Evolutionary conservation across 345 rosid species (phyloP).

Genomic region (Microcos paniculata): DNA sequence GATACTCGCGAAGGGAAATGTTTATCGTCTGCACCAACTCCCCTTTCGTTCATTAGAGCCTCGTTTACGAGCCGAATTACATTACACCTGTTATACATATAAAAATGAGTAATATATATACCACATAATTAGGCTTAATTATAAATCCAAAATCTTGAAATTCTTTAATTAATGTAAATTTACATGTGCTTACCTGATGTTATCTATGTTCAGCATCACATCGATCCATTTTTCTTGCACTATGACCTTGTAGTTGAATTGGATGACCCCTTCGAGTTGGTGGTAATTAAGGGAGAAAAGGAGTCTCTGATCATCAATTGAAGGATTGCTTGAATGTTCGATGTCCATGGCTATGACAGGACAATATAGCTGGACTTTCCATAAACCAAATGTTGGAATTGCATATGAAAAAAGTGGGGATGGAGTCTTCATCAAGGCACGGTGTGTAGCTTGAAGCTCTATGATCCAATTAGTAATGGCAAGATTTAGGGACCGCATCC

Average conservation of each 20-base stretch:
- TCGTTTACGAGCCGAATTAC: slow-evolving; percentile 51
- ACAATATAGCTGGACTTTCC: slow-evolving; percentile 86
- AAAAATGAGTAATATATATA: not conserved
- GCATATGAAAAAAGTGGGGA: slow-evolving; percentile 78
- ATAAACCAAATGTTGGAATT: slow-evolving; percentile 57
- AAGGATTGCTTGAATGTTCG: slow-evolving; percentile 46
- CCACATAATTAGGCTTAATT: not conserved
- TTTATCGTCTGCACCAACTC: slow-evolving; percentile 67
- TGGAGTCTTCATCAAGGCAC: slow-evolving; percentile 44
- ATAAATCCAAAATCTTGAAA: not conserved
- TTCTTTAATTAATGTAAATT: not conserved
- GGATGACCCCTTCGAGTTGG: slow-evolving; percentile 86
- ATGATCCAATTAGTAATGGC: slow-evolving; percentile 78
- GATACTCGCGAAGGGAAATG: slow-evolving; percentile 84
- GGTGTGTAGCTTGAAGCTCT: slow-evolving; percentile 42
- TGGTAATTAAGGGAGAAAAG: slow-evolving; percentile 78
- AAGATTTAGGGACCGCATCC: slow-evolving; percentile 87
- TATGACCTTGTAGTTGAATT: slow-evolving; percentile 56
- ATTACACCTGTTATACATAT: slow-evolving; percentile 48
- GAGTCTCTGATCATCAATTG: slow-evolving; percentile 53
- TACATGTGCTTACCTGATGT: slow-evolving; percentile 57
- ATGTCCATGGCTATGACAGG: slow-evolving; percentile 79
- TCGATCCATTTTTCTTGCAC: slow-evolving; percentile 60
- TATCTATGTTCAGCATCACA: slow-evolving; percentile 63
- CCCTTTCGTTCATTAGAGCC: slow-evolving; percentile 58